These are phyloP conservation scores for Colletotrichum limetticola DNA, from an alignment of 2,329 filamentous ascomycete genomes.

Conservation along the genomic window DNA sequence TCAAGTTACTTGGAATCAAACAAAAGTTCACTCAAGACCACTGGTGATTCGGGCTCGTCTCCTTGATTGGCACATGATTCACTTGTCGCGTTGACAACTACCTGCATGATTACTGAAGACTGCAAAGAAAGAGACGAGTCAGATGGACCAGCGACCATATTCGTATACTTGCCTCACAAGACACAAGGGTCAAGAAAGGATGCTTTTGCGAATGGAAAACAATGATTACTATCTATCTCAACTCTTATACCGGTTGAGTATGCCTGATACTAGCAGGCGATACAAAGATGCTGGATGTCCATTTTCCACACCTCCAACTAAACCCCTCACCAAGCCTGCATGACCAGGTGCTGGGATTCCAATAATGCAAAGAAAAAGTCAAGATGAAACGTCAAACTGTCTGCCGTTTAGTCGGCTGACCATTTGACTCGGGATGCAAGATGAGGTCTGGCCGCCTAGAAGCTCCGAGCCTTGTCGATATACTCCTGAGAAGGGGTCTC, in stretches of 20 bases:
- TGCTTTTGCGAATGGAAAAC: background rate
- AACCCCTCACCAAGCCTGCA: background rate
- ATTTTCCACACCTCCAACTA: background rate
- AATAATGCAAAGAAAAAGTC: background rate
- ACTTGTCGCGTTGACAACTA: background rate
- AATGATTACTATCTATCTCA: conserved; percentile 19
- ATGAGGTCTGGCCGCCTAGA: conserved; percentile 42
- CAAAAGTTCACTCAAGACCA: conserved; percentile 14
- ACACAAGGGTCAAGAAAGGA: background rate
- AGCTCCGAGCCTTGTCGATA: conserved; percentile 71
- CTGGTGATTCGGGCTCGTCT: background rate
- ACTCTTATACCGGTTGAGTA: conserved; percentile 15
- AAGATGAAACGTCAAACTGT: background rate
- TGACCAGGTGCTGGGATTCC: background rate
- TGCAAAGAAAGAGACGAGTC: background rate
- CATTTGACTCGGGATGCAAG: background rate
- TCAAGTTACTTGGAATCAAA: background rate
- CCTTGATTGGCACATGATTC: background rate
- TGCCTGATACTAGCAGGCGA: background rate
- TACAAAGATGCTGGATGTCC: background rate
- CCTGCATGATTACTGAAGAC: background rate
- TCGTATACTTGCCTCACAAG: background rate
- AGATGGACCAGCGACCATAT: background rate
- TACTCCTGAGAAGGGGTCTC: conserved; percentile 79
- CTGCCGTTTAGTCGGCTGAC: background rate